These are phyloP conservation scores for Stachybotrys echinatus DNA, from an alignment of 2,329 filamentous ascomycete genomes.

Conservation along the genomic window DNA sequence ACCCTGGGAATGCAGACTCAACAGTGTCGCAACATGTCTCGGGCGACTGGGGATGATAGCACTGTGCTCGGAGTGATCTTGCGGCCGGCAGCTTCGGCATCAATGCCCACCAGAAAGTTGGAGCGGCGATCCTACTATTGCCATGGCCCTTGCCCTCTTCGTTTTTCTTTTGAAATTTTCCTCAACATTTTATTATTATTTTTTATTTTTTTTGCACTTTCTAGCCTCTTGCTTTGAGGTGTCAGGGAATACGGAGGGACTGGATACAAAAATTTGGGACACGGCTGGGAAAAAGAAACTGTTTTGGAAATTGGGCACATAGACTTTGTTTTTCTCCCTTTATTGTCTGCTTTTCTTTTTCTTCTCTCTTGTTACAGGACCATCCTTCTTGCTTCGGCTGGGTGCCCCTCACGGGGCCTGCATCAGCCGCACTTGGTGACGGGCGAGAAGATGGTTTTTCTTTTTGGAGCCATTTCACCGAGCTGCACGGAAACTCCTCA, in stretches of 20 bases:
- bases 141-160: too few species aligned
- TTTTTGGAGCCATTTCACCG: conserved; percentile 16
- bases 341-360: conserved; percentile 6
- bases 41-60: conserved; percentile 5
- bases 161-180: too few species aligned
- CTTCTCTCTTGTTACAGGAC: conserved; percentile 1
- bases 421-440: not conserved
- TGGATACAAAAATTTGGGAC: conserved; percentile 4
- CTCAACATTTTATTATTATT: conserved; percentile 10
- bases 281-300: conserved; percentile 5
- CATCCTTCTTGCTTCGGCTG: conserved; percentile 8
- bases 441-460: not conserved
- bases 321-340: conserved; percentile 9
- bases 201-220: conserved; percentile 6
- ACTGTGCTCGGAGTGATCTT: not conserved
- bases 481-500: conserved; percentile 18
- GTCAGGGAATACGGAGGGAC: not conserved
- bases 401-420: not conserved
- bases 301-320: not conserved
- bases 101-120: not conserved
- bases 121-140: not conserved
- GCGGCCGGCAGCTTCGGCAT: not conserved
- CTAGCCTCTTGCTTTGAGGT: conserved; percentile 10
- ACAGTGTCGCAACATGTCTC: conserved; percentile 22
- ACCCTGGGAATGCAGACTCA: conserved; percentile 21